A percentile compares a stretch with the other conserved stretches of the same genome.
These are phyloP conservation scores for Pythium utonaiense DNA, from an alignment of 352 stramenopile species.

Conservation along the genomic window DNA sequence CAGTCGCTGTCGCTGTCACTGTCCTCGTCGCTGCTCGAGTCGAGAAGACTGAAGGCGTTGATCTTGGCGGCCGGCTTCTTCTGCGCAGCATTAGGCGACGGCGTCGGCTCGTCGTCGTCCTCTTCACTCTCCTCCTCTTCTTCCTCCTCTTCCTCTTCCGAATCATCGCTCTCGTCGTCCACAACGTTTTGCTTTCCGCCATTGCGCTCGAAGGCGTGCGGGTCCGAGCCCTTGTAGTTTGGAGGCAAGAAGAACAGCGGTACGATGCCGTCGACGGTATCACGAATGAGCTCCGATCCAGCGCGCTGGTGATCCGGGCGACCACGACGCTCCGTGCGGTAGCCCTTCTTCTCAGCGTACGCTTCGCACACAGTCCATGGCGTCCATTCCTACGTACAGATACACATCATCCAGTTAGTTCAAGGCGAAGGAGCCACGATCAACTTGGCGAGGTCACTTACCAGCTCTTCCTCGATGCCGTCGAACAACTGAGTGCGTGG, in stretches of 20 bases:
- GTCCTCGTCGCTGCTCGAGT: conserved; percentile 26
- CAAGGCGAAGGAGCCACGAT: too few species aligned
- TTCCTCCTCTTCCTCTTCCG: conserved; percentile 4
- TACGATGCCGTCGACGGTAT: conserved; percentile 79
- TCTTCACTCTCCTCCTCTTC: background rate
- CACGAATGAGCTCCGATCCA: conserved; percentile 73
- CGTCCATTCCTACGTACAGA: conserved; percentile 61
- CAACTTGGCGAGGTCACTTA: conserved; percentile 26
- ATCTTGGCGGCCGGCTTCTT: conserved; percentile 7
- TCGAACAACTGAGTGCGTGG: conserved; percentile 72
- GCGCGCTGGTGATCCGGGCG: conserved; percentile 80
- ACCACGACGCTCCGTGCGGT: conserved; percentile 72
- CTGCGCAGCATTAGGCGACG: background rate
- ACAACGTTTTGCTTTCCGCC: conserved; percentile 23
- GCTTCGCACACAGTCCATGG: conserved; percentile 81
- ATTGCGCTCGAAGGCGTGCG: conserved; percentile 28
- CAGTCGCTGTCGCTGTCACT: conserved; percentile 22
- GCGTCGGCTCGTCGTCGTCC: conserved; percentile 1
- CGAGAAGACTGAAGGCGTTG: conserved; percentile 26
- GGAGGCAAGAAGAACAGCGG: conserved; percentile 79
- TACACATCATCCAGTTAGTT: background rate
- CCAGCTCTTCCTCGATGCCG: conserved; percentile 69
- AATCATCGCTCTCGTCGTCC: conserved; percentile 17
- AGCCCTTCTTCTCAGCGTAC: conserved; percentile 81
- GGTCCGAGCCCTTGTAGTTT: conserved; percentile 60